Evolutionary conservation across 257 asterid genomes (phyloP).

Genomic region (Nicotiana knightiana): DNA sequence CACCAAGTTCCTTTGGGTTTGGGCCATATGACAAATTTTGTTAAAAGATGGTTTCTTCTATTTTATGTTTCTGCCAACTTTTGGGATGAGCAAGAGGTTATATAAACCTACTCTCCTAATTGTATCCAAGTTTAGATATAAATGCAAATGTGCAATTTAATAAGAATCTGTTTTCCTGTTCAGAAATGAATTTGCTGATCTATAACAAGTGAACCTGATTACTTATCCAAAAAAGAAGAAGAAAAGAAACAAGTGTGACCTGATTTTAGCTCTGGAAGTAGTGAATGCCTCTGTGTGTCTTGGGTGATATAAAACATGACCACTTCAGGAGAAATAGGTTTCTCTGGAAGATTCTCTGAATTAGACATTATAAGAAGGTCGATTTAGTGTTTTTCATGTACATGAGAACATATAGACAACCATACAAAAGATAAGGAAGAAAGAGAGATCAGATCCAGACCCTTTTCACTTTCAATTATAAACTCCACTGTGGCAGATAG

Average conservation of each 20-base stretch:
- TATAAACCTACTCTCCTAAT: neutral
- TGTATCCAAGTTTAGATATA: neutral
- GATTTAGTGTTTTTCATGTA: conserved; percentile 18
- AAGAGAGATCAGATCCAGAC: conserved; percentile 21
- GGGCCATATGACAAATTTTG: neutral
- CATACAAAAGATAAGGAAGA: neutral
- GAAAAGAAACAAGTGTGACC: conserved; percentile 28
- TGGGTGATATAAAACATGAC: conserved; percentile 72
- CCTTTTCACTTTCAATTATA: conserved; percentile 64
- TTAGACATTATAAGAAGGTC: conserved; percentile 11
- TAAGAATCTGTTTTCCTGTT: neutral
- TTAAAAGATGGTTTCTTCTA: neutral
- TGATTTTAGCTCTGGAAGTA: conserved; percentile 71
- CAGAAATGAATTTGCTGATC: neutral
- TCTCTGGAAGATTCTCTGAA: conserved; percentile 56
- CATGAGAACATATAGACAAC: conserved; percentile 6
- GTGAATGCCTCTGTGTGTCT: conserved; percentile 76
- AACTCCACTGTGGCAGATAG: conserved; percentile 61
- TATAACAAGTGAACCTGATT: neutral
- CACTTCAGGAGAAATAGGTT: conserved; percentile 68
- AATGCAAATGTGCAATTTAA: neutral
- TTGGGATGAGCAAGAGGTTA: neutral
- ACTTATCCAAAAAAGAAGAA: neutral
- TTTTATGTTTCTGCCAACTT: neutral
- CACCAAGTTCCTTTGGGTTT: neutral